Percentiles rank a stretch among this genome's conserved stretches.
phyloP scores from a whole-genome alignment of 2,329 filamentous ascomycete genomes.

The Tolypocladium cylindrosporum region DNA sequence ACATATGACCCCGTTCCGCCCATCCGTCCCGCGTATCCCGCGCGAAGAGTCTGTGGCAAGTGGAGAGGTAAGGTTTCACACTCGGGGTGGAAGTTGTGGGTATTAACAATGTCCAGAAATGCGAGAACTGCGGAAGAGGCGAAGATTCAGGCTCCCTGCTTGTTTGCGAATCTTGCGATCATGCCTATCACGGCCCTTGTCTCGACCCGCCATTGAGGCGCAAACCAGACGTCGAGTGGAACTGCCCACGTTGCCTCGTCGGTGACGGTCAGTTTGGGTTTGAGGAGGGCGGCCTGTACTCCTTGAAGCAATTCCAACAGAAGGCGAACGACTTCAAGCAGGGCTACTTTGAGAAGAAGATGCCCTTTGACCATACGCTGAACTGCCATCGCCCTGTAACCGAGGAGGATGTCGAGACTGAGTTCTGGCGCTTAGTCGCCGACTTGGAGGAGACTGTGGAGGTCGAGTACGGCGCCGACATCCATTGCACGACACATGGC shows the following conservation, averaged over 20 bases:
- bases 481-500: slow-evolving; percentile 95
- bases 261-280: slow-evolving; percentile 96
- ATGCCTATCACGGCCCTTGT: slow-evolving; percentile 77
- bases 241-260: slow-evolving; percentile 88
- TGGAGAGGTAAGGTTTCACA: slow-evolving; percentile 26
- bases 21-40: slow-evolving; percentile 59
- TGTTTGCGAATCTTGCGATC: slow-evolving; percentile 85
- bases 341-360: slow-evolving; percentile 82
- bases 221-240: slow-evolving; percentile 83
- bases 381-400: slow-evolving; percentile 75
- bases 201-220: slow-evolving; percentile 75
- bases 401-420: slow-evolving; percentile 90
- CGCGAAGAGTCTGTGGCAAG: slow-evolving; percentile 39
- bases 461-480: slow-evolving; percentile 96
- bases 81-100: slow-evolving; percentile 12
- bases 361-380: slow-evolving; percentile 75
- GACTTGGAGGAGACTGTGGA: slow-evolving; percentile 93
- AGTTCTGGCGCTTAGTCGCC: slow-evolving; percentile 94
- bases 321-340: slow-evolving; percentile 94
- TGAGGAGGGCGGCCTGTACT: slow-evolving; percentile 93
- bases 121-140: slow-evolving; percentile 75
- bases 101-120: slow-evolving; percentile 41
- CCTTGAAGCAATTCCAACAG: slow-evolving; percentile 89
- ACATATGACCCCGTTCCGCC: slow-evolving; percentile 90
- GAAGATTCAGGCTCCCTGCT: slow-evolving; percentile 64